phyloP scores from a whole-genome alignment of 2,329 filamentous ascomycete species.

The Ceratocystis ficicola region DNA sequence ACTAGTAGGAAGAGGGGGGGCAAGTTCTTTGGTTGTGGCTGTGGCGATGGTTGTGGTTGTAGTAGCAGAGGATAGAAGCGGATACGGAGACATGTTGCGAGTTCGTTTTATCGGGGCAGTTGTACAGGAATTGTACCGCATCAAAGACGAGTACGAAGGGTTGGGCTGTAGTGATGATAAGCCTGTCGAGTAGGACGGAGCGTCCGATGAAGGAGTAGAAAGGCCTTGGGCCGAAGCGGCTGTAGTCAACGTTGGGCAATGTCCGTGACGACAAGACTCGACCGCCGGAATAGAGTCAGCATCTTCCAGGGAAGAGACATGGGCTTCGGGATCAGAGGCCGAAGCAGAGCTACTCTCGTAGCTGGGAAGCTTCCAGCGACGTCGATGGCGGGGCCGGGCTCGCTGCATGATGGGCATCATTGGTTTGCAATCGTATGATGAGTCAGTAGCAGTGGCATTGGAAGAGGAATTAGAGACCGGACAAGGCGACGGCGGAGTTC shows the following conservation, averaged over 20 bases:
- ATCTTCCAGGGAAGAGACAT: background rate
- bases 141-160: constrained; percentile 11
- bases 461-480: background rate
- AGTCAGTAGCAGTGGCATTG: background rate
- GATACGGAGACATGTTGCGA: constrained; percentile 3
- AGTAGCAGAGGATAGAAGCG: background rate
- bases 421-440: background rate
- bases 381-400: constrained; percentile 10
- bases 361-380: constrained; percentile 9
- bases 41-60: background rate
- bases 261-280: constrained; percentile 1
- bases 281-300: background rate
- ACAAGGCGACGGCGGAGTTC: background rate
- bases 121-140: constrained; percentile 15
- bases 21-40: no score
- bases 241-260: background rate
- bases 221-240: background rate
- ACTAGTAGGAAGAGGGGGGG: background rate
- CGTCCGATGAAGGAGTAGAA: constrained; percentile 7
- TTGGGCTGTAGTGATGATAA: constrained; percentile 12
- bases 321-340: background rate
- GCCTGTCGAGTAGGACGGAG: constrained; percentile 10
- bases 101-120: constrained; percentile 5
- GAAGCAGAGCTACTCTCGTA: constrained; percentile 8
- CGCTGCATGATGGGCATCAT: constrained; percentile 17